A percentile compares a stretch with the other conserved stretches of the same genome.
These are phyloP conservation scores for Capillidium rhysosporum DNA, from an alignment of 371 early-diverging fungal species.

Conservation along the genomic window DNA sequence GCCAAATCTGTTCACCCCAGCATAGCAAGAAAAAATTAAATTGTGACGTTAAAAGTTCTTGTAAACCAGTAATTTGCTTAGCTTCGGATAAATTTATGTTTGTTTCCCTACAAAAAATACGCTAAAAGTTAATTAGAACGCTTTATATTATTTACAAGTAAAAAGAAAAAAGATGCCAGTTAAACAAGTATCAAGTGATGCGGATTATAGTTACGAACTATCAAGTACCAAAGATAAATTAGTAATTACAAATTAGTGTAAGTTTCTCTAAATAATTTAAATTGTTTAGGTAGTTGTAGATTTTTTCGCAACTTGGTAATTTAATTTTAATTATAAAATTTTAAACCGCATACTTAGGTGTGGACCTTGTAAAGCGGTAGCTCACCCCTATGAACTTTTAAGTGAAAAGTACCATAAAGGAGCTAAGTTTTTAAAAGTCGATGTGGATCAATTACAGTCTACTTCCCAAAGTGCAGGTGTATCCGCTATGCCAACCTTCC, in stretches of 20 bases:
- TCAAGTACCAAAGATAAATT: too few species aligned
- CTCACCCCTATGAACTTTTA: conserved; percentile 1
- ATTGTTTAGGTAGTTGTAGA: conserved; percentile 7
- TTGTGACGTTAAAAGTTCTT: too few species aligned
- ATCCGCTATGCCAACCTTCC: conserved; percentile 7
- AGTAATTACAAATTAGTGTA: background rate
- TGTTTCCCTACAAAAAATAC: too few species aligned
- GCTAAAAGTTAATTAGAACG: too few species aligned
- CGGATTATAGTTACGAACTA: background rate
- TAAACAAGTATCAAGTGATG: background rate
- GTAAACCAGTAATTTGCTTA: too few species aligned
- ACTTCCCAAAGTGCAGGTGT: background rate
- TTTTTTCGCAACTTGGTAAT: conserved; percentile 9
- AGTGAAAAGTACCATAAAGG: conserved; percentile 5
- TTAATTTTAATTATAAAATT: background rate
- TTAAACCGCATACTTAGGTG: conserved; percentile 2
- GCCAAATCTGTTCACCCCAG: too few species aligned
- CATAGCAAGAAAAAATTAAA: too few species aligned
- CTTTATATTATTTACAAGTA: background rate
- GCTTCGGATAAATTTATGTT: too few species aligned
- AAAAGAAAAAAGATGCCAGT: background rate
- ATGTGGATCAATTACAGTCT: conserved; percentile 3
- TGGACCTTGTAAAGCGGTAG: conserved; percentile 8
- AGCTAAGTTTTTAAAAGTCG: conserved; percentile 7
- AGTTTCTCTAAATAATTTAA: background rate